Conservation (phyloP, 257 asterid genomes). For the Lycium ferocissimum region DNA sequence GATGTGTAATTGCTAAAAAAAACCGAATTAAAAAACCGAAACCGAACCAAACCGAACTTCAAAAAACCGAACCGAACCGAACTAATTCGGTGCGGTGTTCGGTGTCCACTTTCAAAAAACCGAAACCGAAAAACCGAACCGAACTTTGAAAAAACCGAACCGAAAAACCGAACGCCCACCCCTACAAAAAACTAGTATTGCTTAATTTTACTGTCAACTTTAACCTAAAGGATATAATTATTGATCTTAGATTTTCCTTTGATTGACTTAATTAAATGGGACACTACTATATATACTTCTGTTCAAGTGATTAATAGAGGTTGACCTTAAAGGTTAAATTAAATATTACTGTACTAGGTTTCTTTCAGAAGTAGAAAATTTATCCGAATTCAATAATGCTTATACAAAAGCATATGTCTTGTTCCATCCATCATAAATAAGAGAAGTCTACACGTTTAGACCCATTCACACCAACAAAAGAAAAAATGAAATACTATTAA, state of each 20-base stretch:
- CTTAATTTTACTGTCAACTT: neutral
- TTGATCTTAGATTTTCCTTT: neutral
- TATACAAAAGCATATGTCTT: neutral
- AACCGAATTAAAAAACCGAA: too few relatives aligned
- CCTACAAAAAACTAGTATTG: too few relatives aligned
- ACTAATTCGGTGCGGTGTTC: too few relatives aligned
- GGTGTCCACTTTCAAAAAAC: too few relatives aligned
- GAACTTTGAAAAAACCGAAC: too few relatives aligned
- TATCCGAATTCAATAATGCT: neutral
- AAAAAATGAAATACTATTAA: neutral
- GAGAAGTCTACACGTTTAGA: neutral
- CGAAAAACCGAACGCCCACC: too few relatives aligned
- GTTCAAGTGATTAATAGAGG: neutral
- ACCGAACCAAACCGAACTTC: too few relatives aligned
- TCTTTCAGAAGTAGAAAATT: neutral
- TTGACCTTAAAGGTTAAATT: neutral
- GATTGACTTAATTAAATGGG: neutral
- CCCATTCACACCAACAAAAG: neutral
- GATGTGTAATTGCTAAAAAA: too few relatives aligned
- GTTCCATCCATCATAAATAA: neutral
- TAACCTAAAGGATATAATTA: neutral
- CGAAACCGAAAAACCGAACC: too few relatives aligned
- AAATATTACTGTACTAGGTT: neutral
- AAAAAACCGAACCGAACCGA: too few relatives aligned
- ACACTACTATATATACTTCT: neutral